Evolutionary conservation across 23 red algal species (phyloP).

Genomic region (Pyropia haitanensis): DNA sequence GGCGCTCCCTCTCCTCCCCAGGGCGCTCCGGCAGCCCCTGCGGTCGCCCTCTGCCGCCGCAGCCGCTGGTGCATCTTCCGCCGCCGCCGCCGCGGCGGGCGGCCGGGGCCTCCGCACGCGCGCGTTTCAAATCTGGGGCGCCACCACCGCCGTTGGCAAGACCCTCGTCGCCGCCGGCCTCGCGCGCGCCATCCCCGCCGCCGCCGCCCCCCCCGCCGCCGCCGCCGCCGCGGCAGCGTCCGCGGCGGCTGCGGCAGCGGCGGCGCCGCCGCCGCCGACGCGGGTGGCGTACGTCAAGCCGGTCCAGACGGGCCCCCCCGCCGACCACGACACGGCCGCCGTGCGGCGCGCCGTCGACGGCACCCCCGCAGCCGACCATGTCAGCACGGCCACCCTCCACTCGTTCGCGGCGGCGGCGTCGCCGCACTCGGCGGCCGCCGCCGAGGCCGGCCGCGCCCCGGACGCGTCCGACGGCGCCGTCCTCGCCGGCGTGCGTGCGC

Average conservation of each 20-base stretch:
- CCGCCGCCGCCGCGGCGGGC: too few species aligned
- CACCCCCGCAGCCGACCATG: constrained; percentile 2
- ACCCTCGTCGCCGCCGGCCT: constrained; percentile 73
- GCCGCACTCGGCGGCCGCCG: constrained; percentile 45
- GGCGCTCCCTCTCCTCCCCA: too few species aligned
- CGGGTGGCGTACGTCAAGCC: constrained; percentile 68
- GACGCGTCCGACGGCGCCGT: constrained; percentile 10
- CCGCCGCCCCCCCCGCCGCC: background rate
- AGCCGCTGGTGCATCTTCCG: too few species aligned
- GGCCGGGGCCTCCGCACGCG: constrained; percentile 2
- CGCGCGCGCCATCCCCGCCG: constrained; percentile 7
- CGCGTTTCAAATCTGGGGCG: constrained; percentile 77
- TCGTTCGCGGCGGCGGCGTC: constrained; percentile 23
- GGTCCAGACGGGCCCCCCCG: constrained; percentile 78
- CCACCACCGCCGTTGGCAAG: constrained; percentile 93
- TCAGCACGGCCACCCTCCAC: constrained; percentile 16
- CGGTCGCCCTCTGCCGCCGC: too few species aligned
- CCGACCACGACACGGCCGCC: constrained; percentile 47
- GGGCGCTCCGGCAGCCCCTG: too few species aligned
- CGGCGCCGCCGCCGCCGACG: too few species aligned
- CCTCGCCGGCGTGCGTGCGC: background rate
- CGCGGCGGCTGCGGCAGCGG: too few species aligned
- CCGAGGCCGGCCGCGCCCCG: background rate
- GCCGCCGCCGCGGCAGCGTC: too few species aligned
- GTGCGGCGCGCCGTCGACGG: constrained; percentile 9